These are phyloP conservation scores for Kuraishia hungarica DNA, from an alignment of 805 yeast species.

Conservation along the genomic window DNA sequence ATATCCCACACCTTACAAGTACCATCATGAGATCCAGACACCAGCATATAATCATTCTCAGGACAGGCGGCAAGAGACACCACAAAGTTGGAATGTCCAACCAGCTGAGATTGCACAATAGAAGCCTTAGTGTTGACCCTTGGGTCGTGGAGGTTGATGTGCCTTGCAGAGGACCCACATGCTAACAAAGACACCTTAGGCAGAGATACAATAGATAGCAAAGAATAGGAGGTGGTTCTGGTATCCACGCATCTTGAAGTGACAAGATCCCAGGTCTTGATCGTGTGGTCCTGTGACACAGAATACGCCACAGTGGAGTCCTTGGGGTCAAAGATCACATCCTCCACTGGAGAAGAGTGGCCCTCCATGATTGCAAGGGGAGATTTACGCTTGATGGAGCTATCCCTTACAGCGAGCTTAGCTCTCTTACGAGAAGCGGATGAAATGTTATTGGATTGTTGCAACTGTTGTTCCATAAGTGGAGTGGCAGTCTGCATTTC, in stretches of 20 bases:
- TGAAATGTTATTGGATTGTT: slow-evolving; percentile 38
- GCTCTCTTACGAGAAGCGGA: slow-evolving; percentile 86
- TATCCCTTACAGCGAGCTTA: slow-evolving; percentile 68
- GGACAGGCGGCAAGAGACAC: slow-evolving; percentile 71
- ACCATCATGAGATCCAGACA: slow-evolving; percentile 95
- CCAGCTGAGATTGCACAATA: slow-evolving; percentile 59
- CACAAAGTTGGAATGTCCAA: slow-evolving; percentile 90
- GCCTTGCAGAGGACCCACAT: slow-evolving; percentile 97
- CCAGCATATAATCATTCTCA: slow-evolving; percentile 69
- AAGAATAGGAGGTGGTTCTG: slow-evolving; percentile 75
- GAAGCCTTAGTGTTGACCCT: slow-evolving; percentile 51
- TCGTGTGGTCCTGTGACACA: slow-evolving; percentile 90
- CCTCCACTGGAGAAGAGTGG: slow-evolving; percentile 85
- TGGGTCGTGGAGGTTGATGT: slow-evolving; percentile 90
- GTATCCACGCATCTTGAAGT: slow-evolving; percentile 84
- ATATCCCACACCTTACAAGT: slow-evolving; percentile 94
- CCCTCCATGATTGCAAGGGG: slow-evolving; percentile 75
- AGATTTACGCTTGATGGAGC: slow-evolving; percentile 70
- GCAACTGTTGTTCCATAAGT: slow-evolving; percentile 24
- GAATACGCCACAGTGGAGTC: slow-evolving; percentile 86
- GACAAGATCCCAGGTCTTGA: slow-evolving; percentile 93
- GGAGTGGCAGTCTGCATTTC: slow-evolving; percentile 65
- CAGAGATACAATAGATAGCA: slow-evolving; percentile 66
- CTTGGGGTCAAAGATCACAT: slow-evolving; percentile 59
- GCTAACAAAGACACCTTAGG: slow-evolving; percentile 66